Percentiles rank a stretch among this genome's conserved stretches.
Conservation (phyloP, 345 rosid genomes). For the Euphorbia pulcherrima region DNA sequence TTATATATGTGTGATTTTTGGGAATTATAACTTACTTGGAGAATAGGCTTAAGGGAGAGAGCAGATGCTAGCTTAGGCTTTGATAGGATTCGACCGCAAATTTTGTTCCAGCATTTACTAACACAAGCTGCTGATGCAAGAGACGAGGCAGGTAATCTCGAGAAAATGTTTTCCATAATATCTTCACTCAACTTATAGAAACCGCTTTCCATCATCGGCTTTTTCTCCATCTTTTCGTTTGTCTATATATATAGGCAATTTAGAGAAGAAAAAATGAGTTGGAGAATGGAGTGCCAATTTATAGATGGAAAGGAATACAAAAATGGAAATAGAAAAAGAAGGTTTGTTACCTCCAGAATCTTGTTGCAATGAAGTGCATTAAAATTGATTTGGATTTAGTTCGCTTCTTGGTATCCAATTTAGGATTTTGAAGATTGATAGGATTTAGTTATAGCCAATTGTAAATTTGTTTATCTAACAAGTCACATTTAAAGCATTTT, state of each 20-base stretch:
- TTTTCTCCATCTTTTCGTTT: not conserved
- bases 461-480: not conserved
- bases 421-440: conserved; percentile 14
- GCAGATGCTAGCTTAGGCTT: conserved; percentile 59
- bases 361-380: conserved; percentile 20
- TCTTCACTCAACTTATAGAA: conserved; percentile 31
- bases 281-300: not conserved
- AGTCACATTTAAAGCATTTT: not conserved
- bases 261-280: not conserved
- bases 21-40: conserved; percentile 26
- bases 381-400: conserved; percentile 19
- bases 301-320: conserved; percentile 7
- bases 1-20: not conserved
- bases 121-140: conserved; percentile 55
- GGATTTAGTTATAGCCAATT: not conserved
- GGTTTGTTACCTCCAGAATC: not conserved
- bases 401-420: conserved; percentile 7
- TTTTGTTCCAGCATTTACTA: conserved; percentile 41
- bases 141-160: conserved; percentile 42
- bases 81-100: conserved; percentile 37
- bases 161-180: conserved; percentile 37
- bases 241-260: not conserved
- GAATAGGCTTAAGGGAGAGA: conserved; percentile 39
- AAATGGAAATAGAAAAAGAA: conserved; percentile 1
- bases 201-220: not conserved